Evolutionary conservation across 176 grass and related monocot species (phyloP).

Genomic region (sorghum (Sorghum bicolor)): DNA sequence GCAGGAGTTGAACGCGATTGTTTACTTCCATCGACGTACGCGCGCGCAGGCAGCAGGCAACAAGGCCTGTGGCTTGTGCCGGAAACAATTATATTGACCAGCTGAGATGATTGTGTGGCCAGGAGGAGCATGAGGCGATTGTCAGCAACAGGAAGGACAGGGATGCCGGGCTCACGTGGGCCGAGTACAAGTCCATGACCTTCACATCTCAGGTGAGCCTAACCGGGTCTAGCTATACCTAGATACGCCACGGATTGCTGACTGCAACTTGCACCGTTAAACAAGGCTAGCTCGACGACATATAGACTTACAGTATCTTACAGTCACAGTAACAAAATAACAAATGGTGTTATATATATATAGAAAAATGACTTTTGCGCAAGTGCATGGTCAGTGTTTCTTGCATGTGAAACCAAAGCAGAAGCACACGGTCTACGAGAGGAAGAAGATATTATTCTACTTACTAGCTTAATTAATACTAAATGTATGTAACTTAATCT

Average conservation of each 20-base stretch:
- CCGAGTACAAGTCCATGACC: conserved; percentile 84
- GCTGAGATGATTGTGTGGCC: conserved; percentile 37
- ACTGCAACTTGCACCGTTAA: conserved; percentile 30
- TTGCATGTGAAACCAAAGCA: not conserved
- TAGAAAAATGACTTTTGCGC: not conserved
- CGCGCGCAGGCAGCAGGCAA: conserved; percentile 13
- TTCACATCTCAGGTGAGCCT: conserved; percentile 76
- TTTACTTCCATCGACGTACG: not conserved
- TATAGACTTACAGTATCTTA: not conserved
- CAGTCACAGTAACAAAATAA: not conserved
- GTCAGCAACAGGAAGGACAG: conserved; percentile 49
- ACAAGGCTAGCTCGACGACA: not conserved
- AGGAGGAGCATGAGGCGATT: conserved; percentile 84
- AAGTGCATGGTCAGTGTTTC: conserved; percentile 27
- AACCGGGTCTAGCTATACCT: conserved; percentile 1
- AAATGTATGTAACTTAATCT: not conserved
- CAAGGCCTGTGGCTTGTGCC: conserved; percentile 7
- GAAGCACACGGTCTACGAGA: not conserved
- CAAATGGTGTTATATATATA: no score
- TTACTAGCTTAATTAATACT: no score
- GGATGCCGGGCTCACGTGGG: conserved; percentile 66
- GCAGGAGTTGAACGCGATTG: not conserved
- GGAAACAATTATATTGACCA: conserved; percentile 31
- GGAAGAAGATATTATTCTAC: conserved; percentile 2
- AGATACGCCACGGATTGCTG: not conserved